A percentile compares a stretch with the other conserved stretches of the same genome.
phyloP scores from a whole-genome alignment of 2,329 filamentous ascomycete species.

The Aspergillus pseudotamarii region DNA sequence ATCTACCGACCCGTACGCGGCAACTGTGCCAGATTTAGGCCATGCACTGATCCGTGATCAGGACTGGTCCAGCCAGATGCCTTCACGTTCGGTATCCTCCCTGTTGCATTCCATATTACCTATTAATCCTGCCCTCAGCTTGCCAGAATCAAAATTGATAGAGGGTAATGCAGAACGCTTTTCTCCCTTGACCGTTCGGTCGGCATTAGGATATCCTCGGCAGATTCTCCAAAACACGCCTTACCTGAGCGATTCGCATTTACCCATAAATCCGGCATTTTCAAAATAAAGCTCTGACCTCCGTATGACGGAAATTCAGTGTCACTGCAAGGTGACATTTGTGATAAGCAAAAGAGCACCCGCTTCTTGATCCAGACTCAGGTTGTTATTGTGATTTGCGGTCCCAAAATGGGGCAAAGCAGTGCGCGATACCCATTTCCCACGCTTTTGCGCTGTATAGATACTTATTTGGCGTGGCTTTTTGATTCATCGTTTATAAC shows the following conservation, averaged over 20 bases:
- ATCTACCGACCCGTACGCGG: slow-evolving; percentile 16
- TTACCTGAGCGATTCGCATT: slow-evolving; percentile 26
- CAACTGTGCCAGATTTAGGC: slow-evolving; percentile 16
- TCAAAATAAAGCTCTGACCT: slow-evolving; percentile 18
- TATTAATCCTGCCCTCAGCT: slow-evolving; percentile 33
- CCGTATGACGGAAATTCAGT: slow-evolving; percentile 15
- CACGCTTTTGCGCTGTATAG: slow-evolving; percentile 26
- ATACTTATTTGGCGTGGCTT: slow-evolving; percentile 19
- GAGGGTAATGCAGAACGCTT: slow-evolving; percentile 12
- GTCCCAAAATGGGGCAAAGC: slow-evolving; percentile 5
- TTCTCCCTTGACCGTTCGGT: slow-evolving; percentile 13
- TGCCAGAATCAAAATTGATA: slow-evolving; percentile 10
- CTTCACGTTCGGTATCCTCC: slow-evolving; percentile 22
- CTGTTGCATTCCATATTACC: slow-evolving; percentile 36
- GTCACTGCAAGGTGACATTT: not conserved
- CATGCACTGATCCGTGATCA: slow-evolving; percentile 17
- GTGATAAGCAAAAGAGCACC: not conserved
- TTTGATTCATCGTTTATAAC: slow-evolving; percentile 12
- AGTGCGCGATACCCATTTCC: slow-evolving; percentile 32
- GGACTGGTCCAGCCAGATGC: slow-evolving; percentile 15
- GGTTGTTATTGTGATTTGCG: not conserved
- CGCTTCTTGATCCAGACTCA: not conserved
- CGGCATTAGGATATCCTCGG: slow-evolving; percentile 14
- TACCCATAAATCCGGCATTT: slow-evolving; percentile 36
- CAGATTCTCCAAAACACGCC: slow-evolving; percentile 13